Evolutionary conservation across 2,329 filamentous ascomycete species (phyloP), one percentile per base, ranked within the genome.

Genomic region (Colletotrichum salicis): DNA sequence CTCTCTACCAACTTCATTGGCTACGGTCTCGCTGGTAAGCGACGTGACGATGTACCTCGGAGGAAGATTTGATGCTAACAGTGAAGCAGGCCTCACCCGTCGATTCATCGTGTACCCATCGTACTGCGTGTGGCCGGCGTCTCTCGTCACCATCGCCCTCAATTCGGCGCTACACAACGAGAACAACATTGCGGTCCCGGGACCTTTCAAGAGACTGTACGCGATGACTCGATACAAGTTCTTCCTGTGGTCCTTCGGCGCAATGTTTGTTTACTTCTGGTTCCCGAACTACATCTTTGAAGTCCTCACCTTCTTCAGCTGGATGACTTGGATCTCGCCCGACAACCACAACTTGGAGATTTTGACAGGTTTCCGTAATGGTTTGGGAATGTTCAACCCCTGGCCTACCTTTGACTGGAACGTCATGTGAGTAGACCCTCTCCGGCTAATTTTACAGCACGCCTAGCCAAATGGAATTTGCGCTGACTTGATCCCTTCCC

Each of bases 181-280:
- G 70, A 77, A 77, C 71, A 84, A 85, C 69, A 73, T 78, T 1
- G 73, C 80, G 0, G 82, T 84, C 1, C 78, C 79, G 48, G 84
- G 84, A 5, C 86, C 85, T 0, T 83, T 85, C 74, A 79, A 80
- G 65, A 79, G 73, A 58, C 74, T 79, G 13, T 85, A 82, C 80
- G 77, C 76, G 45, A 79, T 85, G 69, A 84, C 84, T 1, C 84
- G 86, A 4, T 82, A 85, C 63, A 82, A 78, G 19, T 86, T 88
- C 76, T 89, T 89, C 76, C 74, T 81, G 35, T 70, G 84, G 27
- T 77, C 82, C 1, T 86, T 86, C 51, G 74, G 73, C 1, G 81
- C 78, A 71, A 88, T 88, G 83, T 88, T 88, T 66, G 74, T 86
- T 5, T 89, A 85, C 76, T 89, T 87, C 73, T 88, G 85, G 85